These are phyloP conservation scores for Pogostemon cablin DNA, from an alignment of 257 asterid genomes.

Conservation along the genomic window DNA sequence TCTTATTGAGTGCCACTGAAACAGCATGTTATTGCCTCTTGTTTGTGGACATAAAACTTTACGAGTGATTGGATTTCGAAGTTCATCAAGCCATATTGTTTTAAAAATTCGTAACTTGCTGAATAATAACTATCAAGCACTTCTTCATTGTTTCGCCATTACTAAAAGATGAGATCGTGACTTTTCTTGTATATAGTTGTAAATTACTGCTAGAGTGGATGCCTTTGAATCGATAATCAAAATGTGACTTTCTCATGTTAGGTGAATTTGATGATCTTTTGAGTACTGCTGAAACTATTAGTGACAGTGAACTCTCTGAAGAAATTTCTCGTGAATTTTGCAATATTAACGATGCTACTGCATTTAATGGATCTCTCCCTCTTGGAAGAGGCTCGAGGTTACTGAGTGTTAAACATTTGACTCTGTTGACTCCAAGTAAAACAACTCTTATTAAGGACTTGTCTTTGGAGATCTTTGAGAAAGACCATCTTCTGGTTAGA, in stretches of 20 bases:
- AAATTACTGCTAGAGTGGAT: conserved; percentile 10
- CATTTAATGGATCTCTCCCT: conserved; percentile 58
- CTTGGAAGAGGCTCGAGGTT: conserved; percentile 43
- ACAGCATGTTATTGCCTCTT: conserved; percentile 15
- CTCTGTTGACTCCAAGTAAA: conserved; percentile 73
- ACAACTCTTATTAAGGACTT: conserved; percentile 71
- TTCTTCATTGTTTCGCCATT: not conserved
- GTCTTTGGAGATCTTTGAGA: conserved; percentile 68
- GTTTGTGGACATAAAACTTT: conserved; percentile 17
- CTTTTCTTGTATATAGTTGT: conserved; percentile 14
- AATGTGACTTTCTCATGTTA: conserved; percentile 38
- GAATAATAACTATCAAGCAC: not conserved
- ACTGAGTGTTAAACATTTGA: conserved; percentile 62
- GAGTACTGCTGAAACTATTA: conserved; percentile 44
- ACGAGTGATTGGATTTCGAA: conserved; percentile 1
- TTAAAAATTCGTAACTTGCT: not conserved
- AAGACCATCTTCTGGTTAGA: conserved; percentile 77
- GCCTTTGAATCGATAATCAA: conserved; percentile 22
- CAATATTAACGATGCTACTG: conserved; percentile 32
- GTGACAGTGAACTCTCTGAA: conserved; percentile 43
- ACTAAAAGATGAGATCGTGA: not conserved
- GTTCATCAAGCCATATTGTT: not conserved
- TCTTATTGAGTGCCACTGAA: conserved; percentile 2
- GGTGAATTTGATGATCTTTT: conserved; percentile 95
- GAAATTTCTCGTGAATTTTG: conserved; percentile 55